phyloP scores from a whole-genome alignment of 1,284 basidiomycete species.

The Ganoderma meredithae region DNA sequence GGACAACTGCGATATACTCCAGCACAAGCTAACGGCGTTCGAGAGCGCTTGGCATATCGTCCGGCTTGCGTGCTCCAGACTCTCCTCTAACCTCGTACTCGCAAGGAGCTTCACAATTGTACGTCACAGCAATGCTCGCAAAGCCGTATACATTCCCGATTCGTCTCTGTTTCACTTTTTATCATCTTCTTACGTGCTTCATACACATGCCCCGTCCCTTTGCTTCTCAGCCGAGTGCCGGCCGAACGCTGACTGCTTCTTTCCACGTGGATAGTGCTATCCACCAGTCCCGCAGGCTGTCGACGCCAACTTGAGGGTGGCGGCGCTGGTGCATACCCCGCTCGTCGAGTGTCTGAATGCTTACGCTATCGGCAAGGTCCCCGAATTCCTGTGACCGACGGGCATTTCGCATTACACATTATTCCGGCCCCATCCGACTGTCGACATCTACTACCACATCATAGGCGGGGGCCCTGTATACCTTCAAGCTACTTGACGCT shows the following conservation, averaged over 20 bases:
- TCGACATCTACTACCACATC: neutral
- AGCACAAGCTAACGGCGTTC: conserved; percentile 38
- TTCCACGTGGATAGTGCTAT: conserved; percentile 15
- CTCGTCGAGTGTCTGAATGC: conserved; percentile 41
- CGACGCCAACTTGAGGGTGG: conserved; percentile 36
- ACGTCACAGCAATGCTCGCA: conserved; percentile 5
- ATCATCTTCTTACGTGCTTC: neutral
- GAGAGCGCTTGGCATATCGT: conserved; percentile 44
- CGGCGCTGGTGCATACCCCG: conserved; percentile 37
- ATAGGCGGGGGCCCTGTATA: neutral
- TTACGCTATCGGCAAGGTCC: conserved; percentile 38
- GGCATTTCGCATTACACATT: neutral
- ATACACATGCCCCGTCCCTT: neutral
- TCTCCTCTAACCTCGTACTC: conserved; percentile 38
- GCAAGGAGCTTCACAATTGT: conserved; percentile 36
- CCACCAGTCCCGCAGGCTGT: conserved; percentile 34
- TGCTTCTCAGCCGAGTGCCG: neutral
- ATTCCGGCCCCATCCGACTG: neutral
- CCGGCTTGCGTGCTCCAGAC: conserved; percentile 36
- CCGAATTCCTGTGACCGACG: conserved; percentile 18
- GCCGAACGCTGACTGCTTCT: neutral
- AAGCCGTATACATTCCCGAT: neutral
- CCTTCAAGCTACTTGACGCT: neutral
- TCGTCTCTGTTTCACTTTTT: neutral
- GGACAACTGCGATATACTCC: conserved; percentile 36